Conservation (phyloP, 2,329 filamentous ascomycete species). For the Cytospora paraplurivora region DNA sequence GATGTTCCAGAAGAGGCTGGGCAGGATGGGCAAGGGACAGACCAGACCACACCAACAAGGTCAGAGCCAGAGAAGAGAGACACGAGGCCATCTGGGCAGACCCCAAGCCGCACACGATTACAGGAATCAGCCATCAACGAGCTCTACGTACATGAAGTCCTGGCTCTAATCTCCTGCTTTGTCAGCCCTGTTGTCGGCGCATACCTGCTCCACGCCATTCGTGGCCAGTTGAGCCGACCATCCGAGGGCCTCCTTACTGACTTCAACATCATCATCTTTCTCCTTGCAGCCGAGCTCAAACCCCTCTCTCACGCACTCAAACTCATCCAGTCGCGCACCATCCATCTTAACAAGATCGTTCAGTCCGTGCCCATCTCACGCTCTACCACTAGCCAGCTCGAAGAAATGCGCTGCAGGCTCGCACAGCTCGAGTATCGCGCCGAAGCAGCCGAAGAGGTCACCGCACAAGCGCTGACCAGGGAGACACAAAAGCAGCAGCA, state of each 20-base stretch:
- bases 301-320: constrained; percentile 81
- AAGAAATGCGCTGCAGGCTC: constrained; percentile 65
- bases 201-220: constrained; percentile 79
- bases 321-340: constrained; percentile 75
- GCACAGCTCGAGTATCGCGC: constrained; percentile 67
- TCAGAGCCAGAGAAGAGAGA: constrained; percentile 4
- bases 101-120: constrained; percentile 30
- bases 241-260: constrained; percentile 88
- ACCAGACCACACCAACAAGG: constrained; percentile 26
- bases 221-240: constrained; percentile 76
- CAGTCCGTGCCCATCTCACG: constrained; percentile 50
- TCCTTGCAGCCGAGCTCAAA: constrained; percentile 82
- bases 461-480: constrained; percentile 32
- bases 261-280: constrained; percentile 89
- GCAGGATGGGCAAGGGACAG: constrained; percentile 27
- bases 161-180: constrained; percentile 79
- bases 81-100: neutral
- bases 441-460: constrained; percentile 39
- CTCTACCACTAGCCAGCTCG: constrained; percentile 46
- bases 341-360: constrained; percentile 78
- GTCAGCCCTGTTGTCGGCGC: constrained; percentile 76
- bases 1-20: constrained; percentile 41
- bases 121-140: constrained; percentile 54
- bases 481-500: constrained; percentile 34
- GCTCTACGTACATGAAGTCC: constrained; percentile 72